Evolutionary conservation across 768 basidiomycete species (phyloP).

Genomic region (Boletus pseudopeckii): DNA sequence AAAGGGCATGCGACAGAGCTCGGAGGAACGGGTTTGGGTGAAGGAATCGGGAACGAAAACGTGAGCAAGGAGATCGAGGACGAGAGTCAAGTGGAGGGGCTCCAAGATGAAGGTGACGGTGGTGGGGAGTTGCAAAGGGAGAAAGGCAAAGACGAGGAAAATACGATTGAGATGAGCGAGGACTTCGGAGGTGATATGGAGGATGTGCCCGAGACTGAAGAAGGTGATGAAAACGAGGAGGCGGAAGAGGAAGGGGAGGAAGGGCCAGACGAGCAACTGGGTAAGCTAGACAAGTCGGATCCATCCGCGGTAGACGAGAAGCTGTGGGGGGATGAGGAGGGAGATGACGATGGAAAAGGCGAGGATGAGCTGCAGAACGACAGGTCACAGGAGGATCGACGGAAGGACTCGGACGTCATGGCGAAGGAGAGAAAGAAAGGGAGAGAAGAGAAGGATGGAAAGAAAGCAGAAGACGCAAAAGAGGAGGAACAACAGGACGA

Average conservation of each 20-base stretch:
- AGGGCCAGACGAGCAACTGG: constrained; percentile 77
- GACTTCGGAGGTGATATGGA: constrained; percentile 88
- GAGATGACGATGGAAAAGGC: constrained; percentile 47
- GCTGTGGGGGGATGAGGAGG: constrained; percentile 87
- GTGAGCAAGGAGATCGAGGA: constrained; percentile 95
- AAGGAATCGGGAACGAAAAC: constrained; percentile 81
- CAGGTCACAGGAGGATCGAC: constrained; percentile 46
- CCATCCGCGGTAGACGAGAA: constrained; percentile 90
- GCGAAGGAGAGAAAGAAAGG: constrained; percentile 67
- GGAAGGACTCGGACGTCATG: constrained; percentile 60
- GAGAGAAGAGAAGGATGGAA: constrained; percentile 30
- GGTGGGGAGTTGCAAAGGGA: constrained; percentile 33
- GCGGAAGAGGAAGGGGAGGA: constrained; percentile 51
- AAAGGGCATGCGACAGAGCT: constrained; percentile 38
- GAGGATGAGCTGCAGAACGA: constrained; percentile 60
- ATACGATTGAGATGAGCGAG: constrained; percentile 87
- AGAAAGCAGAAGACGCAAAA: constrained; percentile 30
- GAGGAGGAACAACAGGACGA: constrained; percentile 29
- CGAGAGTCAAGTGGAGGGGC: constrained; percentile 93
- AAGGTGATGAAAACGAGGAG: constrained; percentile 42
- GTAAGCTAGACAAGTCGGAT: constrained; percentile 78
- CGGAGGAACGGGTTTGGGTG: constrained; percentile 84
- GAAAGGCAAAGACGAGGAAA: constrained; percentile 52
- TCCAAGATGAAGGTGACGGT: constrained; percentile 62
- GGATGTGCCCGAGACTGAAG: constrained; percentile 63